Base-by-base conservation (phyloP, 2,329 filamentous ascomycete species). In the Proliferodiscus dingleyae region DNA sequence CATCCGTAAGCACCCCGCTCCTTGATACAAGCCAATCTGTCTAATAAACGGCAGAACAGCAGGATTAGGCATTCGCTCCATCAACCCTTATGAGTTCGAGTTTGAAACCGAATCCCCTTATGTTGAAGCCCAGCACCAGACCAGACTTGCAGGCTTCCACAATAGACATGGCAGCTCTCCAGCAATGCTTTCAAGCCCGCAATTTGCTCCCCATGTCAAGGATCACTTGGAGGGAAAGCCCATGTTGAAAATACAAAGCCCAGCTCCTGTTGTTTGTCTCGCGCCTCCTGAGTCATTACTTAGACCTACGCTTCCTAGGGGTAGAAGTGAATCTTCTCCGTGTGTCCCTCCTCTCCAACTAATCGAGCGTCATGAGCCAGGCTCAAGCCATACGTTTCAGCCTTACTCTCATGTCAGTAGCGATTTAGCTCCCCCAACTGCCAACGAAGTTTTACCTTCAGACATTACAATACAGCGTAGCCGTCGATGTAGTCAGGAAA, bases 41-140 rank as follows among this genome's bases (percentile, higher is more conserved):
- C 43, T 51, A 18, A 51, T 23, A 34, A 10, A 13, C 5, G n/a
- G 3, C 22, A 51, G 49, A 6, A n/a, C 36, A 36, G 11, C 15
- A 10, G 45, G 23, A 37, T 13, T 37, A 10, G 39, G 41, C 11
- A 22, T 43, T 22, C 41, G 28, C 34, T 22, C 37, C 30, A 9
- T 19, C 11, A 57, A 54, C 22, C 55, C 51, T 11, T 59, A 57
- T 36, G 50, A 59, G 39, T 62, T 63, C 29, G 61, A 63, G 39
- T 56, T 58, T 10, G 50, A 49, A 7, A 52, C 58, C 9, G 50
- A 49, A 7, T 51, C 58, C n/a, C 53, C 51, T 10, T 36, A 46
- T 36, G 16, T 46, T 11, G 24, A 47, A 28, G 33, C 46, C 10
- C 28, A 38, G 10, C 53, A 41, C 32, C 53, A 57, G 33, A 58